A percentile compares a stretch with the other conserved stretches of the same genome.
phyloP scores from a whole-genome alignment of 768 basidiomycete genomes.

The Lactarius hatsudake region DNA sequence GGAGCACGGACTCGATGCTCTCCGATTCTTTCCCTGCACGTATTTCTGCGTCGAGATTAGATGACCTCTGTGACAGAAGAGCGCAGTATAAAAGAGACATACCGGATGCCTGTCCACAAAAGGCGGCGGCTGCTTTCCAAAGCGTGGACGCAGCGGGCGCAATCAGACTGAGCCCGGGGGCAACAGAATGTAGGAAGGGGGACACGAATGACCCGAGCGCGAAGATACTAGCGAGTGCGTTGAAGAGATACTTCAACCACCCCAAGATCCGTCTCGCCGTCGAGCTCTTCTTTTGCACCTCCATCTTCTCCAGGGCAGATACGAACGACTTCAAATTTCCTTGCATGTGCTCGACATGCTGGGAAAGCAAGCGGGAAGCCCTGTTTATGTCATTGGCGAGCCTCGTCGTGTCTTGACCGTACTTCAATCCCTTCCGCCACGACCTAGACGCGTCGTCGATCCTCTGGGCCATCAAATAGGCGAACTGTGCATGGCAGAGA shows the following conservation, averaged over 20 bases:
- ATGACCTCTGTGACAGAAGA: neutral
- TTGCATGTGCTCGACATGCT: conserved; percentile 1
- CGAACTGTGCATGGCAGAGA: conserved; percentile 15
- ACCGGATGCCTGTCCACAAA: conserved; percentile 12
- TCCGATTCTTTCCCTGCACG: conserved; percentile 2
- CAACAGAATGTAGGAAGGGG: conserved; percentile 8
- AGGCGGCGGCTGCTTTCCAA: neutral
- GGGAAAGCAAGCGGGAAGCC: conserved; percentile 5
- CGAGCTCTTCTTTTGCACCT: conserved; percentile 7
- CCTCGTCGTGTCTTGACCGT: conserved; percentile 9
- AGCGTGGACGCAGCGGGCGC: conserved; percentile 8
- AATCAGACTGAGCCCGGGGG: neutral
- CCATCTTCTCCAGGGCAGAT: conserved; percentile 12
- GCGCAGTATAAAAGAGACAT: neutral
- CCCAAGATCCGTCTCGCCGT: conserved; percentile 2
- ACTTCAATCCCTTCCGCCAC: conserved; percentile 11
- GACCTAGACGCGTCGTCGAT: conserved; percentile 15
- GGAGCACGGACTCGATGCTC: conserved; percentile 15
- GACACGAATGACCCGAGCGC: neutral
- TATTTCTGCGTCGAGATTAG: conserved; percentile 7
- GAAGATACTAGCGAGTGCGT: conserved; percentile 10
- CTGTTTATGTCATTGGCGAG: conserved; percentile 17
- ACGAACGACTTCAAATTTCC: conserved; percentile 9
- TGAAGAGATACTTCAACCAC: conserved; percentile 17
- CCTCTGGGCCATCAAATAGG: conserved; percentile 11